Percentiles rank a stretch among this genome's conserved stretches.
Conservation (phyloP, 2,329 filamentous ascomycete genomes). For the Nemania sp. region DNA sequence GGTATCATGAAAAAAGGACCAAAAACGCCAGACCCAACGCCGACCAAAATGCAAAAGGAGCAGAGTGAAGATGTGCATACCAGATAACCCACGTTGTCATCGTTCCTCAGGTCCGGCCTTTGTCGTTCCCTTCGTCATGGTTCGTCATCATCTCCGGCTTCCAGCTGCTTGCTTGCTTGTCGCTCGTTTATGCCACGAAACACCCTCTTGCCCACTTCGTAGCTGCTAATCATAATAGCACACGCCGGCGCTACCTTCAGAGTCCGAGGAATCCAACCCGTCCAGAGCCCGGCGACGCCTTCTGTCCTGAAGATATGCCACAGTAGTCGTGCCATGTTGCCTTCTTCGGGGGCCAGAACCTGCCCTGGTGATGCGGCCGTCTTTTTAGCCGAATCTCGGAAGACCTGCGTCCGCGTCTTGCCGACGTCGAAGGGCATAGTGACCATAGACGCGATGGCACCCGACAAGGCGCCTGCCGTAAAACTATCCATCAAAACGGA, state of each 20-base stretch:
- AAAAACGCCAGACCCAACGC: conserved; percentile 34
- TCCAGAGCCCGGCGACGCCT: conserved; percentile 80
- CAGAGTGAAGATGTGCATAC: conserved; percentile 25
- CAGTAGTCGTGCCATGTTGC: conserved; percentile 80
- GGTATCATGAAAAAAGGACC: conserved; percentile 36
- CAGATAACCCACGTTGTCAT: neutral
- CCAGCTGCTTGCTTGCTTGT: conserved; percentile 37
- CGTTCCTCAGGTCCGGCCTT: neutral
- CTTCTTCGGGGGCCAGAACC: conserved; percentile 67
- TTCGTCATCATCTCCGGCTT: conserved; percentile 5
- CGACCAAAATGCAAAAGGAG: conserved; percentile 38
- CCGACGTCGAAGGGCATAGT: conserved; percentile 98
- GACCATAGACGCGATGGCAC: conserved; percentile 81
- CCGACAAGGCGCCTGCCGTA: conserved; percentile 79
- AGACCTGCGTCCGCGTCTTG: conserved; percentile 91
- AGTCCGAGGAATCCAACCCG: conserved; percentile 87
- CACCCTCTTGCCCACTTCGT: conserved; percentile 91
- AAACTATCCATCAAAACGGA: conserved; percentile 89
- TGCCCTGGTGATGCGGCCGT: conserved; percentile 36
- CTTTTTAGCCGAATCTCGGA: conserved; percentile 57
- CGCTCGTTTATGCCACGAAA: conserved; percentile 74
- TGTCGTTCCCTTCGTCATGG: conserved; percentile 11
- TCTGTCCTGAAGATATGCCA: conserved; percentile 89
- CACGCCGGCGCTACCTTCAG: conserved; percentile 95
- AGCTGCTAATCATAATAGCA: conserved; percentile 99